Percentiles rank a stretch among this genome's conserved stretches.
phyloP scores from a whole-genome alignment of 1,139 yeast species.

The Debaryomycetaceae sp. region DNA sequence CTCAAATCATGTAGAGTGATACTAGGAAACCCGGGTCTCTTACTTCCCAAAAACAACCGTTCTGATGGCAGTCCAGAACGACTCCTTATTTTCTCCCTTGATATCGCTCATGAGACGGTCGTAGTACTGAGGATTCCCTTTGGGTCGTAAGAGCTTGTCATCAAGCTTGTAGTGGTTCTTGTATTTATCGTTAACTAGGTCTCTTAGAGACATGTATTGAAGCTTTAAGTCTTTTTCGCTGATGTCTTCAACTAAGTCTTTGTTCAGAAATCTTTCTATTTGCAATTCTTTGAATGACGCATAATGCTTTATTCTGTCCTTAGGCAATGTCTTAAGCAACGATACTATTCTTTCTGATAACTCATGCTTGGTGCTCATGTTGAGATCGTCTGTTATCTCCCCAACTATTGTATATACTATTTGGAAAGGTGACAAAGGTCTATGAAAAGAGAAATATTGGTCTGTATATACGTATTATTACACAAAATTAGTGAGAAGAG shows the following conservation, averaged over 20 bases:
- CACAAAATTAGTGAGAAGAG: no score
- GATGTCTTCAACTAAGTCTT: constrained; percentile 20
- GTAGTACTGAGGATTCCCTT: constrained; percentile 81
- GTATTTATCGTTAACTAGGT: constrained; percentile 60
- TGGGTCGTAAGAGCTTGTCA: constrained; percentile 67
- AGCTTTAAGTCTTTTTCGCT: constrained; percentile 52
- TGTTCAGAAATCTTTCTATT: constrained; percentile 45
- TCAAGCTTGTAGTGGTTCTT: constrained; percentile 60
- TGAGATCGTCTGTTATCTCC: no score
- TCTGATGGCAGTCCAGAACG: constrained; percentile 58
- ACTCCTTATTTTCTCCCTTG: constrained; percentile 70
- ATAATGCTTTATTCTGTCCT: constrained; percentile 63
- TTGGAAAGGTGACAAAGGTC: no score
- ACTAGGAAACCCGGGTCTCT: no score
- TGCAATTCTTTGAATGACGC: constrained; percentile 68
- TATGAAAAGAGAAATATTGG: no score
- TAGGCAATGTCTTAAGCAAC: constrained; percentile 50
- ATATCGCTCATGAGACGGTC: constrained; percentile 67
- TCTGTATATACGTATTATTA: no score
- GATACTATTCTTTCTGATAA: constrained; percentile 35
- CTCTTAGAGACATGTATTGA: constrained; percentile 58
- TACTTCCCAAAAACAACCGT: constrained; percentile 69
- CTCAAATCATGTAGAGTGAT: no score
- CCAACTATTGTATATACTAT: no score
- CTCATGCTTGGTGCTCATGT: constrained; percentile 14